Percentiles rank a stretch among this genome's conserved stretches.
These are phyloP conservation scores for Solanum hybrid DNA, from an alignment of 305 asterid genomes.

Conservation along the genomic window DNA sequence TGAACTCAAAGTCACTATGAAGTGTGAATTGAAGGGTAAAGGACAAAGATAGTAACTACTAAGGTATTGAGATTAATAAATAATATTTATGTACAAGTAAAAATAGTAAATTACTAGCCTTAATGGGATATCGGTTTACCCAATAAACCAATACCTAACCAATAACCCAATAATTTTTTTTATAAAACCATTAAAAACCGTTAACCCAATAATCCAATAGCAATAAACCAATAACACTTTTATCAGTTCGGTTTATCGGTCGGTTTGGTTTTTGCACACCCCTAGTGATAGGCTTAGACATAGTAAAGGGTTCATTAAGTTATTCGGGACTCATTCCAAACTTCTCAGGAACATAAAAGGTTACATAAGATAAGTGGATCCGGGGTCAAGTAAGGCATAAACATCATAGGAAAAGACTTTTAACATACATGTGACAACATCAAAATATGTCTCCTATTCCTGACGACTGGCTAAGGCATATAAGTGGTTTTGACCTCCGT, in stretches of 20 bases:
- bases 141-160: too few relatives aligned
- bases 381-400: not conserved
- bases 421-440: not conserved
- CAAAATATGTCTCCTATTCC: not conserved
- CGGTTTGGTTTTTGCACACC: too few relatives aligned
- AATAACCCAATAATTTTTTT: too few relatives aligned
- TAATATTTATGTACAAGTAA: not conserved
- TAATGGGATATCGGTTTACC: not conserved
- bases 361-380: not conserved
- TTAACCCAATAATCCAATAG: too few relatives aligned
- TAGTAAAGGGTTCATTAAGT: not conserved
- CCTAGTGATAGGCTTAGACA: not conserved
- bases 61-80: not conserved
- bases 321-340: not conserved
- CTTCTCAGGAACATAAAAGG: not conserved
- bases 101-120: not conserved
- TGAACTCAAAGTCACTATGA: not conserved
- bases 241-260: too few relatives aligned
- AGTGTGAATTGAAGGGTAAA: not conserved
- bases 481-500: not conserved
- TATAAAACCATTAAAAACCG: too few relatives aligned
- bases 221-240: too few relatives aligned
- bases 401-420: not conserved
- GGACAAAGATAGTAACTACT: not conserved
- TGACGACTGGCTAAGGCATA: not conserved